A percentile compares a stretch with the other conserved stretches of the same genome.
Conservation (phyloP, 495 filamentous ascomycete species). For the Durotheca rogersii region DNA sequence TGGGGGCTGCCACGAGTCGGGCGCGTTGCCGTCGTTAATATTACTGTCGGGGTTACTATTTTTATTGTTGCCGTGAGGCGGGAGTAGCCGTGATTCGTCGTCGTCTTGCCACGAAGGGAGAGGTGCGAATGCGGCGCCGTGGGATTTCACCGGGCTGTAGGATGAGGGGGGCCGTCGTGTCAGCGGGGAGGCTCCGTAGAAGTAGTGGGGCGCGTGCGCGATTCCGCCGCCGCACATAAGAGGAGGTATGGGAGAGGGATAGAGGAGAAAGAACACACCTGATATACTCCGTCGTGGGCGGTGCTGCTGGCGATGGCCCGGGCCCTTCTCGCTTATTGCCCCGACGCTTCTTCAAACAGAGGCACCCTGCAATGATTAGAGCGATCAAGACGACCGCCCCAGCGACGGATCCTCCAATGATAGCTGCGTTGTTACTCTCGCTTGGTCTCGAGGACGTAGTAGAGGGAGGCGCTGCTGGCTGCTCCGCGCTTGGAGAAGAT, state of each 20-base stretch:
- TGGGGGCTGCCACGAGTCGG: conserved; percentile 14
- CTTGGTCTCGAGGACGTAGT: conserved; percentile 5
- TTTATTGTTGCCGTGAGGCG: conserved; percentile 18
- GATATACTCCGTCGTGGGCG: conserved; percentile 36
- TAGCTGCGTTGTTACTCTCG: conserved; percentile 40
- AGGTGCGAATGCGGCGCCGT: conserved; percentile 35
- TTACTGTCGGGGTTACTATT: conserved; percentile 4
- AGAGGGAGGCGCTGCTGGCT: conserved; percentile 9
- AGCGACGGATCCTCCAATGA: conserved; percentile 48
- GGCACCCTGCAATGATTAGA: conserved; percentile 32
- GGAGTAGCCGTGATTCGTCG: conserved; percentile 25
- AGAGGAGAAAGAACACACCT: conserved; percentile 29
- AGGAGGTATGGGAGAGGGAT: too few relatives aligned
- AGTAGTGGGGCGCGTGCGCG: too few relatives aligned
- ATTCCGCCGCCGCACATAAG: too few relatives aligned
- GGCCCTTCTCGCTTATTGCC: conserved; percentile 40
- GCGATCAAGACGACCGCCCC: conserved; percentile 40
- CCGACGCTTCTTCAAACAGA: conserved; percentile 37
- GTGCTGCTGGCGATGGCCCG: conserved; percentile 26
- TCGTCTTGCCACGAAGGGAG: conserved; percentile 36
- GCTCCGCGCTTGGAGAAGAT: conserved; percentile 4
- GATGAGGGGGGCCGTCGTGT: background rate
- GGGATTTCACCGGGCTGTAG: conserved; percentile 28
- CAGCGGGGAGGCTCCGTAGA: too few relatives aligned
- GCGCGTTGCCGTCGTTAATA: conserved; percentile 11